A percentile compares a stretch with the other conserved stretches of the same genome.
Evolutionary conservation across 2,329 filamentous ascomycete species (phyloP).

Genomic region (Diaporthe citriasiana): DNA sequence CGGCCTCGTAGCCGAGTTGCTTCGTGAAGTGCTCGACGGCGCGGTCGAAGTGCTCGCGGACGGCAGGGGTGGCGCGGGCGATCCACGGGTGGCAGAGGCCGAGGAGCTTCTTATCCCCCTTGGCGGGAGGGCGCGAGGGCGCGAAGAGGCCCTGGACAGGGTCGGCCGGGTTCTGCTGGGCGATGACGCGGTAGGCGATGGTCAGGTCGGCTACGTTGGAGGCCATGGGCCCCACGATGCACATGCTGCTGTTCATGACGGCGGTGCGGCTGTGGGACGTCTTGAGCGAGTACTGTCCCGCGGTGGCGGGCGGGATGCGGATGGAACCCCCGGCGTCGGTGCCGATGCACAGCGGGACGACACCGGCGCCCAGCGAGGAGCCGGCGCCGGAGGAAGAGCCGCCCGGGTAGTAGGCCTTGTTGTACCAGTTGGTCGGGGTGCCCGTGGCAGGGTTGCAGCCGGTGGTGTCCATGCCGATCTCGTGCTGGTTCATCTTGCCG

Average conservation of each 20-base stretch:
- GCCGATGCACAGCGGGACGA: slow-evolving; percentile 82
- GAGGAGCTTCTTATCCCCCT: slow-evolving; percentile 69
- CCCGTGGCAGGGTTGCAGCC: slow-evolving; percentile 85
- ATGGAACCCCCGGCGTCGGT: slow-evolving; percentile 83
- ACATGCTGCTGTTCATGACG: slow-evolving; percentile 66
- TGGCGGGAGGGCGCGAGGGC: slow-evolving; percentile 67
- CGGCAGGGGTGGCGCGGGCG: slow-evolving; percentile 74
- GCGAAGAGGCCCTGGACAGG: slow-evolving; percentile 74
- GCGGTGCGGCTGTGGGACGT: slow-evolving; percentile 79
- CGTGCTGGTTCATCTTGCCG: slow-evolving; percentile 86
- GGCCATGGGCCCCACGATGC: slow-evolving; percentile 81
- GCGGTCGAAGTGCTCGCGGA: slow-evolving; percentile 72
- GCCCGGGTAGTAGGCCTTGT: slow-evolving; percentile 82
- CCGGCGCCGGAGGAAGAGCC: slow-evolving; percentile 84
- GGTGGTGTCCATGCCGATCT: slow-evolving; percentile 83
- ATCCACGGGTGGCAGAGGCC: slow-evolving; percentile 81
- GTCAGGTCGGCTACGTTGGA: slow-evolving; percentile 83
- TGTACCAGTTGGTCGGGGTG: slow-evolving; percentile 84
- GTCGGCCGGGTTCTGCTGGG: slow-evolving; percentile 77
- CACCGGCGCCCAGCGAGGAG: slow-evolving; percentile 77
- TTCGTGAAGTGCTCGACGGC: slow-evolving; percentile 71
- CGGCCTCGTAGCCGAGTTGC: slow-evolving; percentile 62
- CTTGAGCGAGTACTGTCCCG: slow-evolving; percentile 87
- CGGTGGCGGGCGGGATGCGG: slow-evolving; percentile 81
- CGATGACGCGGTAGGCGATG: slow-evolving; percentile 85